Percentiles rank a stretch among this genome's conserved stretches.
These are phyloP conservation scores for Penicillium glabrum DNA, from an alignment of 2,329 filamentous ascomycete genomes.

Conservation along the genomic window DNA sequence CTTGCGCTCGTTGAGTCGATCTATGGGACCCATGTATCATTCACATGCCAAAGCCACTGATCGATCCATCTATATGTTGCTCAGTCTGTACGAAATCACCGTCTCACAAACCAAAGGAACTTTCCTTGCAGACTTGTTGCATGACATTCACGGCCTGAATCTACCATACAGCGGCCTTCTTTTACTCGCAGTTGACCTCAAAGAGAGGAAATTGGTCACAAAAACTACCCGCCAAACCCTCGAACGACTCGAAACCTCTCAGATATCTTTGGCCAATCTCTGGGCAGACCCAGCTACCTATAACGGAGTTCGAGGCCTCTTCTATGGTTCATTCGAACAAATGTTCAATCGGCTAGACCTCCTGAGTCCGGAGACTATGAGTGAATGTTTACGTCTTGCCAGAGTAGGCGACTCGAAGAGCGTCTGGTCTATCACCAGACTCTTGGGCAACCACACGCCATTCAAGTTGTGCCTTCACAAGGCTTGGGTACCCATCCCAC, in stretches of 20 bases:
- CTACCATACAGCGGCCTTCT: constrained; percentile 33
- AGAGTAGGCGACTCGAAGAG: constrained; percentile 28
- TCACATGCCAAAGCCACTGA: constrained; percentile 20
- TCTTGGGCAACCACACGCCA: constrained; percentile 38
- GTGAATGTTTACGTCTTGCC: constrained; percentile 31
- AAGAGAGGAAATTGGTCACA: constrained; percentile 22
- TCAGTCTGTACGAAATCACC: constrained; percentile 29
- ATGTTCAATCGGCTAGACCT: constrained; percentile 35
- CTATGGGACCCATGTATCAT: constrained; percentile 22
- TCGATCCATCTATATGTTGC: constrained; percentile 20
- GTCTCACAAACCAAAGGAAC: constrained; percentile 13
- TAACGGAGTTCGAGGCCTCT: constrained; percentile 24
- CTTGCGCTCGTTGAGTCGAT: constrained; percentile 27
- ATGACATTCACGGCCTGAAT: constrained; percentile 28
- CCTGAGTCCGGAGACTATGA: constrained; percentile 32
- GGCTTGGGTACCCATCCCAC: constrained; percentile 26
- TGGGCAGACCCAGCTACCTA: constrained; percentile 29
- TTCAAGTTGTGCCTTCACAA: constrained; percentile 39
- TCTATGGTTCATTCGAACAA: constrained; percentile 30
- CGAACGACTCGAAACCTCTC: constrained; percentile 26
- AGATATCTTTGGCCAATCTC: constrained; percentile 26
- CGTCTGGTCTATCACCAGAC: constrained; percentile 31
- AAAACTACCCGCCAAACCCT: constrained; percentile 25
- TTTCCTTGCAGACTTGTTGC: constrained; percentile 28
- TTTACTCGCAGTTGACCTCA: constrained; percentile 28